phyloP scores from a whole-genome alignment of 2,329 filamentous ascomycete genomes.

The Zopfia rhizophila region DNA sequence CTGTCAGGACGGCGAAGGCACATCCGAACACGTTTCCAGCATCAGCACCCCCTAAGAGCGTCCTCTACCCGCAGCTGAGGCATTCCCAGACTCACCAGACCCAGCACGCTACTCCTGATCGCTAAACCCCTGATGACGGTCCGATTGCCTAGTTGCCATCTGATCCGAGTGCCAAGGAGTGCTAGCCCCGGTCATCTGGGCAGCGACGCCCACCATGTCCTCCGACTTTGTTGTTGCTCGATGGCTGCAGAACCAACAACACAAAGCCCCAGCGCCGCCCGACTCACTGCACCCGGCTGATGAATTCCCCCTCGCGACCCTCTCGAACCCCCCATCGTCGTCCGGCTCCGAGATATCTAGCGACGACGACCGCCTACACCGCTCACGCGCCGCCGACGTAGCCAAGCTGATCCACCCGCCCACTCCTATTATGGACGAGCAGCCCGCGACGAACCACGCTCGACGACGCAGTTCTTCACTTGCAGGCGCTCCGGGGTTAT shows the following conservation, averaged over 20 bases:
- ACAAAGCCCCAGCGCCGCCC: constrained; percentile 31
- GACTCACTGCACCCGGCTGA: constrained; percentile 47
- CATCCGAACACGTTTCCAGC: constrained; percentile 1
- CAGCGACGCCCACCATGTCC: constrained; percentile 14
- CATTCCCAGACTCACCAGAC: constrained; percentile 6
- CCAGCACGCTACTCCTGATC: too few species aligned
- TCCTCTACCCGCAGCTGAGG: constrained; percentile 1
- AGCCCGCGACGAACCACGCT: constrained; percentile 31
- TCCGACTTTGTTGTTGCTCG: constrained; percentile 37
- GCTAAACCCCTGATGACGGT: constrained; percentile 3
- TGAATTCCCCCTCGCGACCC: constrained; percentile 48
- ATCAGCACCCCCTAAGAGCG: neutral
- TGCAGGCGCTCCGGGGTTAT: constrained; percentile 34
- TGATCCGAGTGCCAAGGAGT: constrained; percentile 21
- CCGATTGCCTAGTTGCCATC: constrained; percentile 6
- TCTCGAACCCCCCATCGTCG: constrained; percentile 45
- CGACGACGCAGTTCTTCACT: constrained; percentile 49
- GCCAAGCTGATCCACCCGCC: constrained; percentile 43
- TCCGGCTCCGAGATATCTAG: constrained; percentile 35
- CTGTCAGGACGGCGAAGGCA: constrained; percentile 8
- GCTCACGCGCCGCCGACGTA: constrained; percentile 30
- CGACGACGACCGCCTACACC: constrained; percentile 25
- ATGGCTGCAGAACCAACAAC: constrained; percentile 44
- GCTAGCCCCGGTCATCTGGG: constrained; percentile 1
- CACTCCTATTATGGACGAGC: constrained; percentile 45